Evolutionary conservation across 2,329 filamentous ascomycete species (phyloP).

Genomic region (Corynespora cassiicola): DNA sequence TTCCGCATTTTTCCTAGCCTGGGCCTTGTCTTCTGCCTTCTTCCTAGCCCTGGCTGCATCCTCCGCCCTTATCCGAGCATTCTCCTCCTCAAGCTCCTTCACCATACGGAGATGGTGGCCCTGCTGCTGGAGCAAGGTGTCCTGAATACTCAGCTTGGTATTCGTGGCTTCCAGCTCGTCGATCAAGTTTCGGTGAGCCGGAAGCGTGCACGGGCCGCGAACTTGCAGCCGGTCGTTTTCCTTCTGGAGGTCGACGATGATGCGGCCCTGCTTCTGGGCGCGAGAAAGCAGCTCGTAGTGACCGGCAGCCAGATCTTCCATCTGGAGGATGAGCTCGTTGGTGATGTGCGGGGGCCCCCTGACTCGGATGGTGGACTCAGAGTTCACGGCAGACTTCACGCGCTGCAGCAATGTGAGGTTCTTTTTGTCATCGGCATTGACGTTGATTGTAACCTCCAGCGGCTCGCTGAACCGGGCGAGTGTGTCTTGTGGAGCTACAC

Average conservation of each 20-base stretch:
- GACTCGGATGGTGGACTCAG: conserved; percentile 13
- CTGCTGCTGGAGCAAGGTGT: conserved; percentile 1
- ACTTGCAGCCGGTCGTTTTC: conserved; percentile 1
- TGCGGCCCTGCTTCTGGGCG: conserved; percentile 1
- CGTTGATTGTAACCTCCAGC: conserved; percentile 20
- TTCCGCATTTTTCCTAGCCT: no score
- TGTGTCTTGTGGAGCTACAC: no score
- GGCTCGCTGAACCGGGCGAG: no score
- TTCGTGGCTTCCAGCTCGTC: conserved; percentile 20
- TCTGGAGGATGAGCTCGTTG: conserved; percentile 7
- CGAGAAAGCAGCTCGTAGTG: conserved; percentile 5
- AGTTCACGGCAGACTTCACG: conserved; percentile 10
- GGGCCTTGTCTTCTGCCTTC: no score
- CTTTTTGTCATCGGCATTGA: conserved; percentile 7
- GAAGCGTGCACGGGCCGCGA: conserved; percentile 3
- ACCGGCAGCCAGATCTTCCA: conserved; percentile 7
- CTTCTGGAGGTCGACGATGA: not conserved
- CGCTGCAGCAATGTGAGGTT: conserved; percentile 14
- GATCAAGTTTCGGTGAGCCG: conserved; percentile 8
- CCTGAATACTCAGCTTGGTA: conserved; percentile 9
- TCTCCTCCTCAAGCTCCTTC: conserved; percentile 1
- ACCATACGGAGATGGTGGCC: no score
- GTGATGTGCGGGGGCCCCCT: conserved; percentile 12
- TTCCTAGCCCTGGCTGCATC: no score
- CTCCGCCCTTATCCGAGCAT: not conserved